Conservation (phyloP, 148 eudicot species). For the Rhododendron williamsianum region DNA sequence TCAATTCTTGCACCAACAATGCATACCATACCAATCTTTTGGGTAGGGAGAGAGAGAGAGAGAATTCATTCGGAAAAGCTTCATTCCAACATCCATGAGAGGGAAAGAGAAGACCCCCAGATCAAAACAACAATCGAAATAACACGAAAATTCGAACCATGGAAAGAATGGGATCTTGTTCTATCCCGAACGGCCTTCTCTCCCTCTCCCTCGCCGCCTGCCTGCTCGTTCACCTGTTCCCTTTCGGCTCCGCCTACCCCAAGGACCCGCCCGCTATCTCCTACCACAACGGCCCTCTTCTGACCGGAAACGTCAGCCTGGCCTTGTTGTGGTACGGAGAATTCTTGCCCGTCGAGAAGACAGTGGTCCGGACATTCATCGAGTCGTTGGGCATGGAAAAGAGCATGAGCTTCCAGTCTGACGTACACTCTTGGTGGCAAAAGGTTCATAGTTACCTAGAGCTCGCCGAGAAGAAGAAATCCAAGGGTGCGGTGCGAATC, state of each 20-base stretch:
- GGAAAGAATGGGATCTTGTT: neutral
- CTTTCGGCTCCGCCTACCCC: neutral
- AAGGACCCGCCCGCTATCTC: neutral
- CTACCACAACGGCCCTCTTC: constrained; percentile 7
- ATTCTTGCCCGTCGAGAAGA: neutral
- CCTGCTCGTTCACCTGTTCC: neutral
- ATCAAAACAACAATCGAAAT: neutral
- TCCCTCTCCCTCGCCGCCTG: neutral
- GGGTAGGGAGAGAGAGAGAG: neutral
- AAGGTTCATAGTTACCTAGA: neutral
- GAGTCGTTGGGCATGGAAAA: neutral
- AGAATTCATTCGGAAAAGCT: neutral
- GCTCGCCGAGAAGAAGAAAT: neutral
- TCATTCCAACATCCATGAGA: constrained; percentile 1
- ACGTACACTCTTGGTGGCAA: neutral
- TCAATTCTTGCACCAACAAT: neutral
- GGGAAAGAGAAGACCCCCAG: neutral
- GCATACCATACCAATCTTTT: neutral
- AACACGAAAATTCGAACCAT: neutral
- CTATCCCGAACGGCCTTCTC: neutral
- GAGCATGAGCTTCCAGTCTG: neutral
- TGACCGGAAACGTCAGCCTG: constrained; percentile 1
- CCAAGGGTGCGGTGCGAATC: neutral
- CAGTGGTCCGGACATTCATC: neutral
- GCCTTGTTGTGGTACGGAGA: constrained; percentile 2